Base-by-base conservation (phyloP, 306 rosid species). In the Hippophae tibetana region DNA sequence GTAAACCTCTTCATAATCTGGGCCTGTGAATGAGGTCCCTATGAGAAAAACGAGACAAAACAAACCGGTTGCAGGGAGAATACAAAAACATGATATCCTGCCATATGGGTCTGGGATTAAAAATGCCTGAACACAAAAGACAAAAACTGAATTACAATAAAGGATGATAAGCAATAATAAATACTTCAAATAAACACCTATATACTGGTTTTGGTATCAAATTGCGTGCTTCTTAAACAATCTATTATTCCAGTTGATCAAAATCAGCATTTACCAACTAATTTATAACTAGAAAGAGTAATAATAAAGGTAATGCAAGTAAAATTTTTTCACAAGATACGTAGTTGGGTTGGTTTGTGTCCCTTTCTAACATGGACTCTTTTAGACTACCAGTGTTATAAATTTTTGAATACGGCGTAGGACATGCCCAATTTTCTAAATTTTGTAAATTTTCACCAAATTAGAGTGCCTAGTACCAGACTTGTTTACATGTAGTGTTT, bases 1-100 rank as follows among this genome's bases (percentile, higher is more conserved):
- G n/a, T 23, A 56, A 74, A 86, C 97, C 86, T 86, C 79, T 55
- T 64, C 82, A 75, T 69, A 69, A 47, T 64, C 51, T 47, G 86
- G 71, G n/a, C 79, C 58, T 54, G 68, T 42, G 54, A 55, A 38
- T 54, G 78, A 73, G 71, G n/a, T 70, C 13, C 72, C 68, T 64
- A 87, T 43, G 47, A 87, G 62, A 50, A 78, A 31, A 25, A 62
- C 48, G 45, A 83, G 55, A 65, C 54, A 74, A 13, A 83, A 58
- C 62, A 92, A 76, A 57, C 61, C 65, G 38, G 79, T 73, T 60
- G 74, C 78, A 14, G 94, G 89, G 42, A 87, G 47, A 48, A 85
- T 65, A 68, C 83, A 81, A 53, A 73, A 44, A 54, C 69, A 69
- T 10, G 84, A 76, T 50, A 65, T 76, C 74, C 75, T 57, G 61